Evolutionary conservation across 345 rosid genomes (phyloP).

Genomic region (Excoecaria cochinchinensis): DNA sequence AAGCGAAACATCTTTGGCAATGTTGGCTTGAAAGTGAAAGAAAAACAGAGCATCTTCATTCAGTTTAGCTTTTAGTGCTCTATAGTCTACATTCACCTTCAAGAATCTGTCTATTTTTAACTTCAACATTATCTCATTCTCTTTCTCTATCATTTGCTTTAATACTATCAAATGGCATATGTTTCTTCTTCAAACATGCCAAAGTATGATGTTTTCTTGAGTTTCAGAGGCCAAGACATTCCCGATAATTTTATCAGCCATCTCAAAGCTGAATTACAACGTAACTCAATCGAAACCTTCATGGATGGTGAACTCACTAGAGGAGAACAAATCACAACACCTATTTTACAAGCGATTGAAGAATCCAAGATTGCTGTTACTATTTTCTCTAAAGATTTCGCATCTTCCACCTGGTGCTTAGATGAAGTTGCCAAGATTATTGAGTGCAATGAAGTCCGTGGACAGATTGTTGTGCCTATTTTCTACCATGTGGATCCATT

Average conservation of each 20-base stretch:
- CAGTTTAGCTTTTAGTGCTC: too few relatives aligned
- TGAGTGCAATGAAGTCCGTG: not conserved
- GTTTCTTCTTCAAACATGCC: too few relatives aligned
- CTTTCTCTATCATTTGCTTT: too few relatives aligned
- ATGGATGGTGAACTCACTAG: not conserved
- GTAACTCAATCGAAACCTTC: constrained; percentile 1
- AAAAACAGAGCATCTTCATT: too few relatives aligned
- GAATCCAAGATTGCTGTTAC: not conserved
- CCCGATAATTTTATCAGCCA: constrained; percentile 13
- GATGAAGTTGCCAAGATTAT: constrained; percentile 9
- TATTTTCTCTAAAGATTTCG: constrained; percentile 8
- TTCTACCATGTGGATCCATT: constrained; percentile 8
- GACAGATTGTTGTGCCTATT: constrained; percentile 3
- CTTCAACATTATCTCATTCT: too few relatives aligned
- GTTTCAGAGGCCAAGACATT: constrained; percentile 23
- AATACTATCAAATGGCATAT: too few relatives aligned
- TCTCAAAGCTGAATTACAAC: constrained; percentile 8
- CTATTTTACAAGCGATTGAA: constrained; percentile 2
- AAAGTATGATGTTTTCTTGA: constrained; percentile 21
- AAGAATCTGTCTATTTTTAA: too few relatives aligned
- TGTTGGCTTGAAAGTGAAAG: too few relatives aligned
- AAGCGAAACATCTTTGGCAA: too few relatives aligned
- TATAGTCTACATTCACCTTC: too few relatives aligned
- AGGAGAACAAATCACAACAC: constrained; percentile 5
- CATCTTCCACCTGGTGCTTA: constrained; percentile 12